These are phyloP conservation scores for Syncephalastrum racemosum DNA, from an alignment of 371 early-diverging fungal genomes.

Conservation along the genomic window DNA sequence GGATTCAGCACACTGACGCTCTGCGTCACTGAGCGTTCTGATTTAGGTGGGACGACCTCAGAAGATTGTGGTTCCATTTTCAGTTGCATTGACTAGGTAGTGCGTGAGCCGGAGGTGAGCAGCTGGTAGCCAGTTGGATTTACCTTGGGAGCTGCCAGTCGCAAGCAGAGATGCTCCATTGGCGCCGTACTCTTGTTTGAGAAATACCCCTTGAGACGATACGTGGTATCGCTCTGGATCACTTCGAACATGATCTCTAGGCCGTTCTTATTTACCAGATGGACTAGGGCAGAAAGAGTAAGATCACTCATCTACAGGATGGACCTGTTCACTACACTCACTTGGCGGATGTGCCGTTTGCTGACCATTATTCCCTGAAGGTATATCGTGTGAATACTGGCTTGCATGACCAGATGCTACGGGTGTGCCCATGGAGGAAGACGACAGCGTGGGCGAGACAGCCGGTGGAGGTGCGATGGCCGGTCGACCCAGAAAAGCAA, in stretches of 20 bases:
- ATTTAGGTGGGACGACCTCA: constrained; percentile 58
- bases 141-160: constrained; percentile 60
- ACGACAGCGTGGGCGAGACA: constrained; percentile 12
- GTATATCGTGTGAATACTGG: constrained; percentile 7
- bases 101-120: not conserved
- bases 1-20: constrained; percentile 57
- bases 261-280: constrained; percentile 44
- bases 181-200: constrained; percentile 55
- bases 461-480: constrained; percentile 13
- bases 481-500: constrained; percentile 13
- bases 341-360: constrained; percentile 12
- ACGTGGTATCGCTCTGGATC: constrained; percentile 12
- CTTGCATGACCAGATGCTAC: constrained; percentile 4
- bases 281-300: constrained; percentile 14
- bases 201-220: constrained; percentile 40
- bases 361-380: constrained; percentile 20
- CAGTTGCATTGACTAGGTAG: constrained; percentile 60
- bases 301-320: not conserved
- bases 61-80: constrained; percentile 66
- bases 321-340: not conserved
- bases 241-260: constrained; percentile 32
- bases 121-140: not conserved
- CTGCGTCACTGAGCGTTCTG: constrained; percentile 59
- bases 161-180: constrained; percentile 51
- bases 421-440: constrained; percentile 17